phyloP scores from a whole-genome alignment of 1,284 basidiomycete species.

The Uromyces viciae-fabae region DNA sequence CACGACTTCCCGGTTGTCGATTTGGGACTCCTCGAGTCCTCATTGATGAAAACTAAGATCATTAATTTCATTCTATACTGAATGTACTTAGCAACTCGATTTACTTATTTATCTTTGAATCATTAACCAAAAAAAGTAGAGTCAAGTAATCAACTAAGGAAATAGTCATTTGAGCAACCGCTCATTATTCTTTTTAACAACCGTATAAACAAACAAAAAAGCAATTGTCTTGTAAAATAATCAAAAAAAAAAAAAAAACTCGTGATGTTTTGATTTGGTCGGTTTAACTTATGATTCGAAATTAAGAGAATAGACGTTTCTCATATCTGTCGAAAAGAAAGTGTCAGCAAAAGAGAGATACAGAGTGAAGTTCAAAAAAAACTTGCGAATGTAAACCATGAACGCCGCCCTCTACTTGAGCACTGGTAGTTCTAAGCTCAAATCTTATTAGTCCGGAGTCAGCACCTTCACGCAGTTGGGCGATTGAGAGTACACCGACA shows the following conservation, averaged over 20 bases:
- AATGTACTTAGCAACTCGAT: too few relatives aligned
- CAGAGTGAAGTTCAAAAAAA: not conserved
- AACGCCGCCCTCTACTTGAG: conserved; percentile 92
- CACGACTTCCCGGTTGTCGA: too few relatives aligned
- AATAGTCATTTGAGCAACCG: too few relatives aligned
- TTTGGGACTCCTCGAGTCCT: too few relatives aligned
- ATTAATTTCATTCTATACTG: too few relatives aligned
- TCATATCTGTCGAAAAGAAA: conserved; percentile 19
- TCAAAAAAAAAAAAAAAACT: not conserved
- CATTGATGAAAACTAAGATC: too few relatives aligned
- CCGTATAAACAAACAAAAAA: not conserved
- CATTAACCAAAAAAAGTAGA: too few relatives aligned
- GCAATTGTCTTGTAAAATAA: not conserved
- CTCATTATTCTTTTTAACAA: too few relatives aligned
- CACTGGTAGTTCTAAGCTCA: conserved; percentile 88
- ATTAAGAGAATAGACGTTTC: conserved; percentile 44
- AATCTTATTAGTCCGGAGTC: conserved; percentile 71
- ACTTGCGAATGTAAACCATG: conserved; percentile 83
- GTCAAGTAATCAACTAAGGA: too few relatives aligned
- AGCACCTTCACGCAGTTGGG: conserved; percentile 65
- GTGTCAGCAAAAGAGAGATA: not conserved
- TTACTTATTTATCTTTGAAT: too few relatives aligned
- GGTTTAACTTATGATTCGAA: too few relatives aligned
- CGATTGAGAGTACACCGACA: conserved; percentile 71
- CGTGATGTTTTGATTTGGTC: too few relatives aligned